Conservation (phyloP, 768 basidiomycete species). For the Udeniomyces megalosporus region DNA sequence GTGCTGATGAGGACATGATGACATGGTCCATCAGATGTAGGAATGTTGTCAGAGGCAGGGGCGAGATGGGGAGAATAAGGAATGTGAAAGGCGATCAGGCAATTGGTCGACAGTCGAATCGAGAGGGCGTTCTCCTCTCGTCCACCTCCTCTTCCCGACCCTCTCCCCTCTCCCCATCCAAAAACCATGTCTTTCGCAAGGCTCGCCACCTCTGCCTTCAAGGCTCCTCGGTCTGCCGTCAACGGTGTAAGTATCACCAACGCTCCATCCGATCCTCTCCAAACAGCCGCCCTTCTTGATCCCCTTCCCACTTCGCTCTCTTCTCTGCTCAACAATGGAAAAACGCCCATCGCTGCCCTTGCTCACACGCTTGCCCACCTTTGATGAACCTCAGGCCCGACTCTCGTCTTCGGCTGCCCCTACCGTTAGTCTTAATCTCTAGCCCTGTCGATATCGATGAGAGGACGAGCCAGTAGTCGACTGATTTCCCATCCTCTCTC, state of each 20-base stretch:
- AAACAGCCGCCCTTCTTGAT: no score
- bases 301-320: no score
- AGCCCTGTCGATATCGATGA: no score
- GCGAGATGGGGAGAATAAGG: no score
- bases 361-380: background rate
- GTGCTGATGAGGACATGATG: no score
- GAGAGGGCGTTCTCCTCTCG: slow-evolving; percentile 18
- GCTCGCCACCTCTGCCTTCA: slow-evolving; percentile 12
- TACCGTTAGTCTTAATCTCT: slow-evolving; percentile 2
- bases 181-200: slow-evolving; percentile 11
- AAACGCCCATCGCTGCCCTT: background rate
- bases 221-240: slow-evolving; percentile 5
- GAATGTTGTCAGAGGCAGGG: no score
- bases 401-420: slow-evolving; percentile 8
- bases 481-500: background rate
- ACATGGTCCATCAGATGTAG: no score
- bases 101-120: no score
- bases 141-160: slow-evolving; percentile 27
- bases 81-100: no score
- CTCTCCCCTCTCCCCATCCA: slow-evolving; percentile 26
- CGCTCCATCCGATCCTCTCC: no score
- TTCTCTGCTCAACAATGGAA: no score
- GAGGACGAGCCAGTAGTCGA: no score
- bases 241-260: background rate
- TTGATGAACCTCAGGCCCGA: slow-evolving; percentile 3